Base-by-base conservation (phyloP, 441 rosid species). In the Dalechampia spathulata region DNA sequence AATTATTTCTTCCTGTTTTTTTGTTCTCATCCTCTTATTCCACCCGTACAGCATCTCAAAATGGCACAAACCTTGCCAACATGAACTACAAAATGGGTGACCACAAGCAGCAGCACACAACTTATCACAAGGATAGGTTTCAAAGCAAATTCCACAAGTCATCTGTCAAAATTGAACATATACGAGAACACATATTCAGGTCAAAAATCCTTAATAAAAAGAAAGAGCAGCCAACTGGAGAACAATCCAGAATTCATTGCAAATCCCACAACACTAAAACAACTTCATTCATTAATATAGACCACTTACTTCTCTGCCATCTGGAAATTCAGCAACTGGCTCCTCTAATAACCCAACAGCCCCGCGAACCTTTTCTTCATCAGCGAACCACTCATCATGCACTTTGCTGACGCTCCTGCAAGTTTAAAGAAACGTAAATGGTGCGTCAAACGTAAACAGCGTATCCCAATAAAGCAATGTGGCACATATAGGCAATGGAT, bases 351-450 rank as follows among this genome's bases (percentile, higher is more conserved):
- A 75, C 52, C 99, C 99, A 72, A 94, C 92, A 58, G 75, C 61
- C 49, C 58, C 72, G 11, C 99, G 82, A 12, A 93, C 93, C 39
- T 63, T 67, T 46, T 87, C 94, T 74, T 94, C 99, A 43, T 90
- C 79, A 6, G 88, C 85, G 74, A 94, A 94, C 99, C 99, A 94
- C 56, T 76, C 99, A 73, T 94, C 98, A 60, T 83, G 83, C 57
- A 94, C 97, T 72, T 73, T 81, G 63, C 85, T 69, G 17, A 90
- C 87, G 62, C 81, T 84, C 99, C 99, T 94, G 78, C 61, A 43
- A 61, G 6, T 30, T 30, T 8, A 30, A 3, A 30, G 34, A 4
- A 4, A 30, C 34, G 41, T 45, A 19, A 60, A 37, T 30, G 13
- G 16, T 44, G 52, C 49, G 68, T 39, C 17, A 49, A 54, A 65